A percentile compares a stretch with the other conserved stretches of the same genome.
Conservation (phyloP, 257 asterid species). For the Solanum pimpinellifolium region DNA sequence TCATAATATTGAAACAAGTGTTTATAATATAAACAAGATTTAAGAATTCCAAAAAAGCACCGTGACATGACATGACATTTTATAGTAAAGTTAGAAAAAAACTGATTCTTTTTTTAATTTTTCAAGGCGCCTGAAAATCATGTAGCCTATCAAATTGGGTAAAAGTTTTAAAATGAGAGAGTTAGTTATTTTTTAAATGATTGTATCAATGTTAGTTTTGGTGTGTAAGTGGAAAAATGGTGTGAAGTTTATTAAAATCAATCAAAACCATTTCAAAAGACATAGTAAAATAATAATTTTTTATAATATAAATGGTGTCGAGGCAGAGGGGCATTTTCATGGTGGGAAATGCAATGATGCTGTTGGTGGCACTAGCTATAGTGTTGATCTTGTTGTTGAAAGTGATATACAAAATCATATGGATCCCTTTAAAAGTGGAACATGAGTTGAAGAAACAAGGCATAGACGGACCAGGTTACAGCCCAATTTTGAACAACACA, state of each 20-base stretch:
- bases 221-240: not conserved
- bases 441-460: conserved; percentile 29
- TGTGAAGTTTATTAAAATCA: not conserved
- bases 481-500: conserved; percentile 25
- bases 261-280: not conserved
- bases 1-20: not conserved
- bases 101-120: too few species aligned
- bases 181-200: not conserved
- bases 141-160: not conserved
- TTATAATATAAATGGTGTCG: not conserved
- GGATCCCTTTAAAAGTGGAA: conserved; percentile 6
- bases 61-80: not conserved
- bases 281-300: not conserved
- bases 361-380: not conserved
- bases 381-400: not conserved
- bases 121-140: not conserved
- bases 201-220: too few species aligned
- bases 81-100: not conserved
- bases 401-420: not conserved
- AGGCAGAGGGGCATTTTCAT: not conserved
- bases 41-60: too few species aligned
- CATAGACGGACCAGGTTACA: conserved; percentile 24
- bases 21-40: too few species aligned
- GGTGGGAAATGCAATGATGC: not conserved
- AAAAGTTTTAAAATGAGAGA: not conserved